Evolutionary conservation across 1,284 basidiomycete species (phyloP), one percentile per base, ranked within the genome.

Genomic region (Chalciporus sp.): DNA sequence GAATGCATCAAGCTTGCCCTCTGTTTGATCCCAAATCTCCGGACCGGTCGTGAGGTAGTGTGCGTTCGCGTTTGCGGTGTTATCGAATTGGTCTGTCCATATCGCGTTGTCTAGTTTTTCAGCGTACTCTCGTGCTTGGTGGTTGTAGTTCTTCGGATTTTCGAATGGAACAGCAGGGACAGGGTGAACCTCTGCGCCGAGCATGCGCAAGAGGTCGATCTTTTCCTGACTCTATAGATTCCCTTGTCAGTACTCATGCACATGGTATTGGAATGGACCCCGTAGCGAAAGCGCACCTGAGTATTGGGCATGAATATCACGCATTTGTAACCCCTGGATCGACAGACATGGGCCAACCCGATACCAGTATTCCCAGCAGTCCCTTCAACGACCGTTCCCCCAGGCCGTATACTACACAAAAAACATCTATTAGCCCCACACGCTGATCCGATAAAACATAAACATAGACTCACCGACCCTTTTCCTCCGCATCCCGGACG

Each of bases 271-370:
- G 16, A 20, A 47, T 28, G 41, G 35, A 42, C 10, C 29, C 9
- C 7, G 17, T 20, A 39, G 33, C 28, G 42, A 39, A 41, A 28
- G 60, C 74, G 26, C 57, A 88, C 91, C 82, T 97, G 95, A 2
- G 89, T 94, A 74, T 98, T 83, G 47, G 96, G 96, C 96, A 99
- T 98, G 83, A 94, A 99, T 69, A 99, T 99, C n/a, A 99, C 95
- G 69, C 96, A 98, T 71, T 88, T 91, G 80, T 99, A 99, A 3
- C 97, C 95, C 62, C 83, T 86, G 26, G 92, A 85, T 64, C 96
- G 80, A 75, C 96, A 98, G 51, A 98, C 93, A 68, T 95, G 95
- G 5, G 95, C 95, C 33, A 98, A 83, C 44, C 95, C 95, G 59
- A 98, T 98, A 49, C 95, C 96, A 7, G 96, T 99, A 77, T 99